phyloP scores from a whole-genome alignment of 2,329 filamentous ascomycete genomes.

The Drechslerella coelobrocha region DNA sequence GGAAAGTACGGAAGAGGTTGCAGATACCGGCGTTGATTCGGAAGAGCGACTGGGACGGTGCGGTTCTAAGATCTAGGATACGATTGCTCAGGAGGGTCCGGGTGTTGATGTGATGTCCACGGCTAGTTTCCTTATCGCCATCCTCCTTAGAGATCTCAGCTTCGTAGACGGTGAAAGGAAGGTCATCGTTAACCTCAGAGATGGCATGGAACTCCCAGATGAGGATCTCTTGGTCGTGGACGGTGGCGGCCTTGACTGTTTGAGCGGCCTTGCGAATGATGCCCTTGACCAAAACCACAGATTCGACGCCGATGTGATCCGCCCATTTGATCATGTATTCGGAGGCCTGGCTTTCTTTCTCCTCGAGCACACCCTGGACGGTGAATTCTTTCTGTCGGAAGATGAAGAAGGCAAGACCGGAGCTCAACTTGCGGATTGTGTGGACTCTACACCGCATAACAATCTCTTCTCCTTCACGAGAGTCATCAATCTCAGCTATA shows the following conservation, averaged over 20 bases:
- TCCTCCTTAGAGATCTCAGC: slow-evolving; percentile 57
- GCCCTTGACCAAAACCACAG: slow-evolving; percentile 77
- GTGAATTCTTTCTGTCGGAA: slow-evolving; percentile 84
- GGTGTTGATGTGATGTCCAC: slow-evolving; percentile 59
- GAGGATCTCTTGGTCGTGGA: slow-evolving; percentile 77
- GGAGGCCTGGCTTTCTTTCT: slow-evolving; percentile 65
- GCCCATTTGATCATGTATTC: slow-evolving; percentile 85
- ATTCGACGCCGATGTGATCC: slow-evolving; percentile 79
- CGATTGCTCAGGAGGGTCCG: slow-evolving; percentile 78
- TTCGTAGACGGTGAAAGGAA: slow-evolving; percentile 74
- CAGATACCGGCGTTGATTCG: slow-evolving; percentile 81
- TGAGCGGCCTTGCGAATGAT: slow-evolving; percentile 75
- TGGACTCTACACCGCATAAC: slow-evolving; percentile 76
- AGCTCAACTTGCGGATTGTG: slow-evolving; percentile 80
- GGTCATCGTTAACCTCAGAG: slow-evolving; percentile 67
- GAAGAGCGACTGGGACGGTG: slow-evolving; percentile 85
- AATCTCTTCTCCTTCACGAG: slow-evolving; percentile 67
- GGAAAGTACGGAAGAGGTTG: slow-evolving; percentile 76
- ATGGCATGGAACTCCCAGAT: slow-evolving; percentile 72
- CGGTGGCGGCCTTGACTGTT: slow-evolving; percentile 75
- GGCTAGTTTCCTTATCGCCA: slow-evolving; percentile 62
- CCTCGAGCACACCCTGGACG: slow-evolving; percentile 79
- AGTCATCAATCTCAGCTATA: slow-evolving; percentile 63
- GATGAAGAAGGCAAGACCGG: slow-evolving; percentile 82
- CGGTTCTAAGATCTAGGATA: slow-evolving; percentile 83